Base-by-base conservation (phyloP, 176 grass and related monocot genomes). In the Musa troglodytarum region DNA sequence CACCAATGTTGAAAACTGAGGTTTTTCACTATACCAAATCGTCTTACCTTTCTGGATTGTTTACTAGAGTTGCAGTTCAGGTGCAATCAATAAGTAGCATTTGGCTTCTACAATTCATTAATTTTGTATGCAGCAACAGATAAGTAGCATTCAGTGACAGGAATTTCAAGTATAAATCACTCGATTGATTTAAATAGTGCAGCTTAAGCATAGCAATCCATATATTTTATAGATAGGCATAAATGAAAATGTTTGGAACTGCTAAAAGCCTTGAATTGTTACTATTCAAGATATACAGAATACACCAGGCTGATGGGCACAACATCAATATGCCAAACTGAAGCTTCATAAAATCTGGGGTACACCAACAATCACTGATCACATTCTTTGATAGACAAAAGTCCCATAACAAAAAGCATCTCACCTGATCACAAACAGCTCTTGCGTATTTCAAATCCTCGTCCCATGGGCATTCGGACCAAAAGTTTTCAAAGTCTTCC, bases 381-480 rank as follows among this genome's bases (percentile, higher is more conserved):
- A 70, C 1, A 51, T 50, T 19, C 16, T 19, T 52, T 5, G 29
- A 49, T 26, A 23, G 16, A 50, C 2, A 70, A 52, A 70, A 70
- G 9, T 43, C 34, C 34, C 34, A 43, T 43, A 6, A 51, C 50
- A 70, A 70, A 10, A 74, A 43, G 64, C 53, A 78, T 51, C 12
- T 78, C 78, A 99, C 95, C 84, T 90, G 85, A 82, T 98, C 86
- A 86, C 95, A 93, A 16, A 98, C 86, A 58, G 86, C 80, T 63
- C 68, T 89, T 62, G 88, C 90, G 82, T 89, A 94, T 82, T 91
- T 94, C 21, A 99, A 83, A 73, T 99, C 90, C n/a, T 99, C 90
- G 63, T 94, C 95, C 95, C 95, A 99, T 9, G 95, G 90, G 79
- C 95, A 99, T 71, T 99, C 88, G n/a, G 95, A 91, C 95, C 90